Conservation (phyloP, 371 early-diverging fungal genomes). For the Mucor indicus region DNA sequence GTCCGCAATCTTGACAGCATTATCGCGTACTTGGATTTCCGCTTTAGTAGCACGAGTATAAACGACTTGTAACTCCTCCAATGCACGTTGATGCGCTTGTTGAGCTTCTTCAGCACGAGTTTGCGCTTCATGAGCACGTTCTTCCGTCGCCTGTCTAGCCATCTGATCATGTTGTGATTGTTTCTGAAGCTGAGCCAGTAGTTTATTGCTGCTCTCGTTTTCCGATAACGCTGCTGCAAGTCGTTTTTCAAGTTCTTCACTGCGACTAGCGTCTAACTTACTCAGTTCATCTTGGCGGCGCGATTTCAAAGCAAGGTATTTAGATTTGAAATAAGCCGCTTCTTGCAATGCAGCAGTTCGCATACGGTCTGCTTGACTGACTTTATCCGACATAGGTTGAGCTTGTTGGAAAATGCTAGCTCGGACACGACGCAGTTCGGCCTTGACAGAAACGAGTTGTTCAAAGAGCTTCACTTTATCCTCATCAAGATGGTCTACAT, state of each 20-base stretch:
- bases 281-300: constrained; percentile 34
- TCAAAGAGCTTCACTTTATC: constrained; percentile 46
- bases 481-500: constrained; percentile 25
- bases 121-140: constrained; percentile 42
- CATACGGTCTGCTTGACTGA: constrained; percentile 50
- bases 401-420: constrained; percentile 52
- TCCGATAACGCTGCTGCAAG: constrained; percentile 46
- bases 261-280: constrained; percentile 39
- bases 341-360: constrained; percentile 59
- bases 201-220: constrained; percentile 35
- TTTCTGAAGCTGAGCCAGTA: constrained; percentile 42
- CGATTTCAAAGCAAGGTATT: constrained; percentile 32
- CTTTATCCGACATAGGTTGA: constrained; percentile 47
- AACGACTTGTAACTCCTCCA: constrained; percentile 44
- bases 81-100: constrained; percentile 49
- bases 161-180: constrained; percentile 40
- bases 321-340: constrained; percentile 58
- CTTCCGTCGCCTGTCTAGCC: constrained; percentile 45
- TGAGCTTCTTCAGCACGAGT: constrained; percentile 53
- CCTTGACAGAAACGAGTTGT: constrained; percentile 38
- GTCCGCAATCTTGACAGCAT: constrained; percentile 37
- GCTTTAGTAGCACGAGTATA: constrained; percentile 46
- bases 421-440: constrained; percentile 46
- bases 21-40: constrained; percentile 48
- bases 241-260: constrained; percentile 49